Conservation (phyloP, 495 filamentous ascomycete species). For the Jackrogersella multiformis region DNA sequence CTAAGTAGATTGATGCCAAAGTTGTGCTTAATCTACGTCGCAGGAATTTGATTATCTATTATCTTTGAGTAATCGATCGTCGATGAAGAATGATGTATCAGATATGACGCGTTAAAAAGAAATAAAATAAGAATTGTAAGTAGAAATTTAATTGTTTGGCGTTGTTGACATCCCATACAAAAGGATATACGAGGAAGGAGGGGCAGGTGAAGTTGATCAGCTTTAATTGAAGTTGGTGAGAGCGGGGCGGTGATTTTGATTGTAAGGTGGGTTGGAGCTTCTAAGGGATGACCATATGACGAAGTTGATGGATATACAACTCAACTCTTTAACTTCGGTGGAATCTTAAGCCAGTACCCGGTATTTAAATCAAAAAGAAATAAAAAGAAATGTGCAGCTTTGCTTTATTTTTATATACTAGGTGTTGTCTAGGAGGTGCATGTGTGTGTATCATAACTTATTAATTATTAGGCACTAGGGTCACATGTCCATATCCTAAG, state of each 20-base stretch:
- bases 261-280: constrained; percentile 12
- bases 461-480: constrained; percentile 25
- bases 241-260: constrained; percentile 20
- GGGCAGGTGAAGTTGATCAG: constrained; percentile 23
- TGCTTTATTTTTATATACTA: constrained; percentile 1
- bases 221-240: constrained; percentile 24
- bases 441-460: constrained; percentile 3
- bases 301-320: background rate
- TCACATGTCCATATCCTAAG: constrained; percentile 37
- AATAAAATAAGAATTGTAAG: background rate
- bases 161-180: constrained; percentile 7
- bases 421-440: background rate
- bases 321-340: background rate
- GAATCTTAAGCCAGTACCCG: background rate
- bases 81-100: constrained; percentile 8
- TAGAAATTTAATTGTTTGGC: background rate
- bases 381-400: background rate
- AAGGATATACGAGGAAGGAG: constrained; percentile 11
- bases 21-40: constrained; percentile 5
- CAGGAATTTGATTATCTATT: too few relatives aligned
- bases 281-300: constrained; percentile 27
- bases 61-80: background rate
- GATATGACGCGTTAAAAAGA: constrained; percentile 5
- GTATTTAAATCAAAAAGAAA: background rate
- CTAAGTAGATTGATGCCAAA: background rate